Evolutionary conservation across 371 early-diverging fungal species (phyloP).

Genomic region (Apophysomyces variabilis): DNA sequence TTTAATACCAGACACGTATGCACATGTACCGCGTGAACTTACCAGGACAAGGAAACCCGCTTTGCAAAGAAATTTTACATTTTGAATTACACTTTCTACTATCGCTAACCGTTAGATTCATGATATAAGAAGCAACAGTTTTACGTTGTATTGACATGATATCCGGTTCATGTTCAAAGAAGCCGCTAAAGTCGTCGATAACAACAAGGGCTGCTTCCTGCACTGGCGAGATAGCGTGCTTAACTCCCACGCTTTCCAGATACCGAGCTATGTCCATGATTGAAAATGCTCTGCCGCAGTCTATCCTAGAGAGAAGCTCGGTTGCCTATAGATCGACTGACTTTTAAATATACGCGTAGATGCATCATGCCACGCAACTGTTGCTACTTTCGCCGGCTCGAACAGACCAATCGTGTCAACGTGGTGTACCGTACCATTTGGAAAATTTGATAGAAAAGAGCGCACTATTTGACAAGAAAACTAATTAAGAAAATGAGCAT

Average conservation of each 20-base stretch:
- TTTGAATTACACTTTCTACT: not conserved
- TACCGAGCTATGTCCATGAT: not conserved
- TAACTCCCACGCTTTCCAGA: conserved; percentile 5
- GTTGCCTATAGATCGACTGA: not conserved
- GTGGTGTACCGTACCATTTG: not conserved
- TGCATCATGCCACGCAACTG: conserved; percentile 1
- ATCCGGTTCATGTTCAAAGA: not conserved
- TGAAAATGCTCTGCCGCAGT: conserved; percentile 3
- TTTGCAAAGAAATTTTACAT: not conserved
- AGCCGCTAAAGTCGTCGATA: not conserved
- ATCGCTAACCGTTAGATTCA: not conserved
- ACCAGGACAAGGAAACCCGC: not conserved
- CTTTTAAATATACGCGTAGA: not conserved
- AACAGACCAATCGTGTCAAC: conserved; percentile 1
- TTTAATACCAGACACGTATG: not conserved
- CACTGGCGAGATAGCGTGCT: not conserved
- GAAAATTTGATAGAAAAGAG: not conserved
- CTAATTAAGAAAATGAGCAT: not conserved
- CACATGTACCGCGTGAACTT: not conserved
- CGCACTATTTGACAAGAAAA: conserved; percentile 2
- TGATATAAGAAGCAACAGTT: not conserved
- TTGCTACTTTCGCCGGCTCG: not conserved
- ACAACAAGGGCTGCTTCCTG: not conserved
- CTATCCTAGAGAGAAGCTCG: not conserved
- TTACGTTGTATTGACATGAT: not conserved